Evolutionary conservation across 2,329 filamentous ascomycete species (phyloP), one percentile per base, ranked within the genome.

Genomic region (Knoxdaviesia capensis): DNA sequence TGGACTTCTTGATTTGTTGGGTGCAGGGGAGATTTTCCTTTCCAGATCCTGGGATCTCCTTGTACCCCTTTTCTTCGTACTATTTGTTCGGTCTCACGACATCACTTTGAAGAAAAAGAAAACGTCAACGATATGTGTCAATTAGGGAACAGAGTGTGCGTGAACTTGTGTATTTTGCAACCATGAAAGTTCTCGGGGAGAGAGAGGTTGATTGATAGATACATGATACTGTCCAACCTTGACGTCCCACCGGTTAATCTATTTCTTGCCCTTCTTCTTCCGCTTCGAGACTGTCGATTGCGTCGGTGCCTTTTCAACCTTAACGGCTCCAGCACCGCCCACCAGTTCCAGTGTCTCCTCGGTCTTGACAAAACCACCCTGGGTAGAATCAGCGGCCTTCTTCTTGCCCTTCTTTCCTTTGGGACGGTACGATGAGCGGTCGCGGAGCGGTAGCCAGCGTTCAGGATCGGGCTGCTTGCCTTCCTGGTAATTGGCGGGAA

Each of bases 391-490:
- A 46, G 69, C 66, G 5, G 75, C 77, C 61, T 80, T 80, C 69
- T 86, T 80, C 68, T 85, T 88, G 43, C 84, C 83, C 68, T 94
- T 93, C 65, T 81, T 86, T 5, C 86, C 86, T 64, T 90, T 94
- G 6, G 87, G 86, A 39, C 81, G 68, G 60, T 94, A 98, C 36
- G 76, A 82, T 51, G 82, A 90, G 44, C 90, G 72, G 56, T 98
- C 90, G 41, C 81, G 77, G 52, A 96, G 66, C 8, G 90, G 88
- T 46, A 98, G 61, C 90, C 90, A 98, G 47, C 90, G 71, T 60
- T 98, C 90, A 0, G 85, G 78, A 57, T 98, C 90, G 33, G 83
- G 72, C 48, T 76, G 77, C 65, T 86, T 92, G 50, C 69, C 74
- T 41, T 82, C 71, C 45, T 85, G 82, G 53, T 74, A 83, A 52